phyloP scores from a whole-genome alignment of 2,329 filamentous ascomycete genomes.

The Graphilbum fragrans region DNA sequence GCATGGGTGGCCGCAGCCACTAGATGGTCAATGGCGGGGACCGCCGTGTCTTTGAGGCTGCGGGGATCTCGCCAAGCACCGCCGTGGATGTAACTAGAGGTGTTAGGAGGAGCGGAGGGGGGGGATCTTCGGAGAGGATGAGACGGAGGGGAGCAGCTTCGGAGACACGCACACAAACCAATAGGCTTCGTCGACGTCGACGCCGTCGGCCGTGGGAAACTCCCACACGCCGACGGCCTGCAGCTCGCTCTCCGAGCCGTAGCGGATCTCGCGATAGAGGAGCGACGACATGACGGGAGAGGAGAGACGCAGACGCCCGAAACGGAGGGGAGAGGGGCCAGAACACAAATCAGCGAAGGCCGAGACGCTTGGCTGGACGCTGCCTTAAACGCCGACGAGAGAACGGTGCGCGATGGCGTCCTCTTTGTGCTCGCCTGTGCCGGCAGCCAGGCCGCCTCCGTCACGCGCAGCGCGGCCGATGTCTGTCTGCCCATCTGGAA shows the following conservation, averaged over 20 bases:
- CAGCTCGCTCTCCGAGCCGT: slow-evolving; percentile 24
- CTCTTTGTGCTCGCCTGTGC: too few relatives aligned
- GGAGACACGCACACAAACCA: slow-evolving; percentile 23
- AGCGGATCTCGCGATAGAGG: slow-evolving; percentile 21
- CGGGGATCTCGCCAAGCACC: slow-evolving; percentile 51
- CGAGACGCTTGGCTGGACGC: too few relatives aligned
- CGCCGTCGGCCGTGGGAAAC: slow-evolving; percentile 11
- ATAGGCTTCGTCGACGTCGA: slow-evolving; percentile 5
- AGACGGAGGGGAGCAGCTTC: background rate
- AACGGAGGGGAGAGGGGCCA: too few relatives aligned
- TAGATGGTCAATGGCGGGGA: slow-evolving; percentile 18
- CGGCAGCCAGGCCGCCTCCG: too few relatives aligned
- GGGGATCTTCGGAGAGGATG: background rate
- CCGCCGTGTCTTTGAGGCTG: slow-evolving; percentile 31
- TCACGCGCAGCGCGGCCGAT: too few relatives aligned
- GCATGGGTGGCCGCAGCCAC: slow-evolving; percentile 2
- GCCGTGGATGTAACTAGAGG: slow-evolving; percentile 40
- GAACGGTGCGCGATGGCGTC: too few relatives aligned
- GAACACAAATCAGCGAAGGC: too few relatives aligned
- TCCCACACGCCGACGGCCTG: slow-evolving; percentile 36
- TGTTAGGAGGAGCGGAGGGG: background rate
- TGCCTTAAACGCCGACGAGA: too few relatives aligned
- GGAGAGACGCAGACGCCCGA: too few relatives aligned
- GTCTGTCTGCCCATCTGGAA: too few relatives aligned
- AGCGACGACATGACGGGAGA: slow-evolving; percentile 11